These are phyloP conservation scores for Mortierella alpina DNA, from an alignment of 192 early-diverging fungal species.

Conservation along the genomic window DNA sequence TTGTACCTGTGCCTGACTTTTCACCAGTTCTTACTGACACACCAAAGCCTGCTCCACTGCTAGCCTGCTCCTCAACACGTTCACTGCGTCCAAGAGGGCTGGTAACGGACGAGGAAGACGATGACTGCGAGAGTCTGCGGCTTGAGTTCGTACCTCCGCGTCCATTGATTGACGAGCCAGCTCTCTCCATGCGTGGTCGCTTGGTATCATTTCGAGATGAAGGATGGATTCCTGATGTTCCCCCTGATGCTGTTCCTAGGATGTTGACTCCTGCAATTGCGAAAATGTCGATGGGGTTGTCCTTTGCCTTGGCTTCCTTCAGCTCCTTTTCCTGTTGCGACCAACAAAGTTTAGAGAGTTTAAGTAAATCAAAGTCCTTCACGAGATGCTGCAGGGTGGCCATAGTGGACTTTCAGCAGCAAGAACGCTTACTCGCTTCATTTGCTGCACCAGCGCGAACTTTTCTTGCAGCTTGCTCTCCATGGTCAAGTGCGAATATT, in stretches of 20 bases:
- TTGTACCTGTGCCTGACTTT: too few species aligned
- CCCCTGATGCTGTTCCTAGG: conserved; percentile 9
- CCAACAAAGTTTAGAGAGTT: neutral
- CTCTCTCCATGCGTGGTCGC: conserved; percentile 10
- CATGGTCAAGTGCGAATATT: neutral
- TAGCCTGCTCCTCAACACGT: neutral
- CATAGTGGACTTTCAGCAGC: neutral
- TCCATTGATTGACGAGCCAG: neutral
- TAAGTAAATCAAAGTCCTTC: neutral
- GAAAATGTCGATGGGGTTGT: conserved; percentile 49
- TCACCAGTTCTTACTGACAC: too few species aligned
- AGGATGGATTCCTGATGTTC: neutral
- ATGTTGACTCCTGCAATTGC: conserved; percentile 40
- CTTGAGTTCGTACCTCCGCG: neutral
- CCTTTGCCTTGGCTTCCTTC: conserved; percentile 43
- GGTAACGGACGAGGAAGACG: neutral
- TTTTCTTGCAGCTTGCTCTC: conserved; percentile 47
- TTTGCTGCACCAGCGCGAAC: conserved; percentile 48
- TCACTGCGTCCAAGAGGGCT: neutral
- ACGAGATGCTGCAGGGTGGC: neutral
- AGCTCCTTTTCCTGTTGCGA: conserved; percentile 40
- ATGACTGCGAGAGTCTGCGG: neutral
- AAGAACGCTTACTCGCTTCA: conserved; percentile 32
- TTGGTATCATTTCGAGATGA: neutral
- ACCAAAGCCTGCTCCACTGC: too few species aligned